Conservation (phyloP, 176 grass and related monocot species). For the Pharus latifolius region DNA sequence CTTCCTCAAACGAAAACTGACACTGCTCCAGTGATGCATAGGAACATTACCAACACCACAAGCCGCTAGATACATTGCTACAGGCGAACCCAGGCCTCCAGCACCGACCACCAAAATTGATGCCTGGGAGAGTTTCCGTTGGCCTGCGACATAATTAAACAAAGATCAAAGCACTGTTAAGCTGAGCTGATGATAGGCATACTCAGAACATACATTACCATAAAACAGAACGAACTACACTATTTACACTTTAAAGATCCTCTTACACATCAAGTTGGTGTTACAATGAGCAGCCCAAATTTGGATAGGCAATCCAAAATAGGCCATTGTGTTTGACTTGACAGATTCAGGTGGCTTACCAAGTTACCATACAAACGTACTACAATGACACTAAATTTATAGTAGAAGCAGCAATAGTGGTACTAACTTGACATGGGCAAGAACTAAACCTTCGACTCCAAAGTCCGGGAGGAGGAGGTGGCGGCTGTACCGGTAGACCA, state of each 20-base stretch:
- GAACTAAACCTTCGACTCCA: slow-evolving; percentile 54
- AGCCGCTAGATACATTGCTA: slow-evolving; percentile 69
- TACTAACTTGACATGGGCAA: neutral
- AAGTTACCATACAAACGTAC: too few species aligned
- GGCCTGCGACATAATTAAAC: slow-evolving; percentile 17
- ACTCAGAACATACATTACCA: neutral
- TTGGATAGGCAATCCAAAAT: too few species aligned
- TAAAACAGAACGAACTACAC: neutral
- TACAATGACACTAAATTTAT: too few species aligned
- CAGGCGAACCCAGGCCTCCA: slow-evolving; percentile 80
- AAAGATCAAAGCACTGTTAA: neutral
- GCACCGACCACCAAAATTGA: slow-evolving; percentile 88
- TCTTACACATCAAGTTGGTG: too few species aligned
- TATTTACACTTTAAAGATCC: too few species aligned
- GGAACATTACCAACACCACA: slow-evolving; percentile 79
- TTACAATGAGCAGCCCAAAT: too few species aligned
- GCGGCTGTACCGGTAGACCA: slow-evolving; percentile 82
- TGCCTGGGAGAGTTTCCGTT: slow-evolving; percentile 56
- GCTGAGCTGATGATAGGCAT: neutral
- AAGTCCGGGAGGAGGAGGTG: slow-evolving; percentile 89
- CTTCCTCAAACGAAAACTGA: neutral
- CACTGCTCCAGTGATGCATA: neutral
- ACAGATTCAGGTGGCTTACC: too few species aligned
- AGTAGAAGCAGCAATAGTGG: neutral
- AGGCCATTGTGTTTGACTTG: too few species aligned